phyloP scores from a whole-genome alignment of 73 alveolate species.

The Paramecium biaurelia region DNA sequence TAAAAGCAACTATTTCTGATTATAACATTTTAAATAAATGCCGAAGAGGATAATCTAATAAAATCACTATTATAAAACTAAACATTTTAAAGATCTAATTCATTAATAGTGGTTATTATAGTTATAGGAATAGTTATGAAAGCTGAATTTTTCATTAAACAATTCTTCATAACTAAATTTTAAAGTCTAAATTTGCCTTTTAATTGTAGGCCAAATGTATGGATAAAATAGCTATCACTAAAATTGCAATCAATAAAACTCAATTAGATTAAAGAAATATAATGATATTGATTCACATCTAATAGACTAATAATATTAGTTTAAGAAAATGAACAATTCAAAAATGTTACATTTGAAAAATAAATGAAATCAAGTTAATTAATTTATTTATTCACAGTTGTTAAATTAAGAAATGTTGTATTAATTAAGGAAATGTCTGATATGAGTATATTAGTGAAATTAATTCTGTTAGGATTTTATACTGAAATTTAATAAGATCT shows the following conservation, averaged over 20 bases:
- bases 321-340: neutral
- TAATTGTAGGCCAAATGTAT: neutral
- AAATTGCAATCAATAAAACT: neutral
- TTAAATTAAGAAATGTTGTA: neutral
- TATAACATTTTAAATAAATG: neutral
- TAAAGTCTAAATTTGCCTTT: neutral
- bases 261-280: neutral
- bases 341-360: neutral
- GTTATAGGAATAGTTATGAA: neutral
- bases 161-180: neutral
- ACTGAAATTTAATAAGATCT: neutral
- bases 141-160: neutral
- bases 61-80: neutral
- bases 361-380: neutral
- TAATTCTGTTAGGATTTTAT: neutral
- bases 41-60: neutral
- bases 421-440: neutral
- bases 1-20: neutral
- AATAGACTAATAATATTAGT: neutral
- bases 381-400: neutral
- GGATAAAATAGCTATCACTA: neutral
- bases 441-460: neutral
- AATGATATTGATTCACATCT: neutral
- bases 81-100: neutral
- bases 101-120: neutral